phyloP scores from a whole-genome alignment of 2,329 filamentous ascomycete genomes.

The Aspergillus unguis region DNA sequence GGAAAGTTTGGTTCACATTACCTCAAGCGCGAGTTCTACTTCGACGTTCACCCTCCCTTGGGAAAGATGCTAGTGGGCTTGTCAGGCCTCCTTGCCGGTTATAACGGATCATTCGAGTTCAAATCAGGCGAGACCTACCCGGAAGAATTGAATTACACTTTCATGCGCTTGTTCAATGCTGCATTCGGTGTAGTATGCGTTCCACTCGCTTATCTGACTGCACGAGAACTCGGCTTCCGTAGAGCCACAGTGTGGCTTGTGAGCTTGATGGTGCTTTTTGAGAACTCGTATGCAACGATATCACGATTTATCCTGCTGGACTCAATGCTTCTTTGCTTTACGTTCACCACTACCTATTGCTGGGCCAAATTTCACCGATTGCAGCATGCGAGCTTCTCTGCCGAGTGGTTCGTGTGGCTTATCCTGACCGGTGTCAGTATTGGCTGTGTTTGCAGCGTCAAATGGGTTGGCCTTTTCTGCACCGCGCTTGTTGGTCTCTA shows the following conservation, averaged over 20 bases:
- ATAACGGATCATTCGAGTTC: constrained; percentile 99
- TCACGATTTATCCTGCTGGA: constrained; percentile 97
- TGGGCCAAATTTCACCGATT: constrained; percentile 95
- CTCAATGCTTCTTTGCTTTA: constrained; percentile 98
- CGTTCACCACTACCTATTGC: constrained; percentile 94
- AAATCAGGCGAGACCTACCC: constrained; percentile 97
- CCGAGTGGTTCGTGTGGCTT: constrained; percentile 93
- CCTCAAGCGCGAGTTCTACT: constrained; percentile 99
- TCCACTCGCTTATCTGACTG: constrained; percentile 92
- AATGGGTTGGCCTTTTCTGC: constrained; percentile 94
- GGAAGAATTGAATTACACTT: constrained; percentile 89
- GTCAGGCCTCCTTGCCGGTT: constrained; percentile 92
- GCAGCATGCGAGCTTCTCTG: constrained; percentile 78
- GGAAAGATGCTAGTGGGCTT: constrained; percentile 98
- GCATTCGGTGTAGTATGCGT: constrained; percentile 90
- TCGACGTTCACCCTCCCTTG: constrained; percentile 91
- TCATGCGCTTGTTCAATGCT: constrained; percentile 97
- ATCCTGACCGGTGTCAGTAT: constrained; percentile 92
- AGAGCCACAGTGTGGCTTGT: constrained; percentile 90
- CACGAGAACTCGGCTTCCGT: constrained; percentile 81
- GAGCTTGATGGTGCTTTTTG: constrained; percentile 94
- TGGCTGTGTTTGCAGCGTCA: constrained; percentile 96
- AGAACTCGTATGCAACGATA: constrained; percentile 99
- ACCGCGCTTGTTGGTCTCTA: constrained; percentile 94
- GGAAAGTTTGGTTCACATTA: constrained; percentile 97